phyloP scores from a whole-genome alignment of 2,329 filamentous ascomycete genomes.

The Phaeomoniella chlamydospora region DNA sequence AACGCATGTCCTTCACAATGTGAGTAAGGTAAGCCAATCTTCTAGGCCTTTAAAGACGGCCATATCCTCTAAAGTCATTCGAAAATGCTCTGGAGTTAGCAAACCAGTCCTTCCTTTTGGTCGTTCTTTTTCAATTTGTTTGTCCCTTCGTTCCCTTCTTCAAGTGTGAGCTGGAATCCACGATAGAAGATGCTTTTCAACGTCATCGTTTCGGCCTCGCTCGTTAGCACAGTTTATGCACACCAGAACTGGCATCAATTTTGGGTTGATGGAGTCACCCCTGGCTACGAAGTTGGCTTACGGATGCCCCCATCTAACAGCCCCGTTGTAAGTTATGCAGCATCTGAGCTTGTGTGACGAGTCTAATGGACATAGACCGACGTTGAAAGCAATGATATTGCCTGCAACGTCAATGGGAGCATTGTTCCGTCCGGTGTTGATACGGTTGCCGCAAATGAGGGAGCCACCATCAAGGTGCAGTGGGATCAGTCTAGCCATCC shows the following conservation, averaged over 20 bases:
- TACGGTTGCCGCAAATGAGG: slow-evolving; percentile 17
- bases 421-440: slow-evolving; percentile 15
- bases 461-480: slow-evolving; percentile 21
- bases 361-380: slow-evolving; percentile 1
- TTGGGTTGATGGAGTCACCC: slow-evolving; percentile 23
- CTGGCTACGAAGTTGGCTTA: slow-evolving; percentile 17
- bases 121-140: not conserved
- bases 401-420: slow-evolving; percentile 7
- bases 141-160: not conserved
- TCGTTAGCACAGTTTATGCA: slow-evolving; percentile 15
- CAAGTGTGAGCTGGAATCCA: not conserved
- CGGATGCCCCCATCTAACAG: slow-evolving; percentile 7
- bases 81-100: too few species aligned
- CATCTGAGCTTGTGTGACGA: not conserved
- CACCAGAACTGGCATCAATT: slow-evolving; percentile 28
- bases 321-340: slow-evolving; percentile 3
- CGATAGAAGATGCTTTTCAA: not conserved
- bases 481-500: slow-evolving; percentile 24
- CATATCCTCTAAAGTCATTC: too few species aligned
- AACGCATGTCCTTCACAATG: too few species aligned
- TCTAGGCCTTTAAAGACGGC: too few species aligned
- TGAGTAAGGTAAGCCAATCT: too few species aligned
- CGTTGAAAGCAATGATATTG: slow-evolving; percentile 6
- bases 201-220: slow-evolving; percentile 9
- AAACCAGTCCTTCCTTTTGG: not conserved